These are phyloP conservation scores for Pseudogymnoascus sp. DNA, from an alignment of 2,329 filamentous ascomycete genomes.

Conservation along the genomic window DNA sequence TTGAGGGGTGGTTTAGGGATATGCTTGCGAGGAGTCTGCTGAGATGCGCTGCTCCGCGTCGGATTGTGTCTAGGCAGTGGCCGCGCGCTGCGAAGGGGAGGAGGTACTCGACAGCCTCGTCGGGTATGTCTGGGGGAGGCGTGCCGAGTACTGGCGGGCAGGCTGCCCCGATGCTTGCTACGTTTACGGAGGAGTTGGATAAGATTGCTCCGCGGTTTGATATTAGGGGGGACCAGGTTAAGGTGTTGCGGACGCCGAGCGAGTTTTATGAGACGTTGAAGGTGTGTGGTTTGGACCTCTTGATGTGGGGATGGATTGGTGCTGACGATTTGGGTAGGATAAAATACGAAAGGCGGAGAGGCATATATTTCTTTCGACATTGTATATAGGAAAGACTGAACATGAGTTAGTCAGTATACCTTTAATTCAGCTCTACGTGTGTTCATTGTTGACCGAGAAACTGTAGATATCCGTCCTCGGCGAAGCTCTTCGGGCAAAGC, in stretches of 20 bases:
- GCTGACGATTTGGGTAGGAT: conserved; percentile 40
- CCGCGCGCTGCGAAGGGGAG: conserved; percentile 19
- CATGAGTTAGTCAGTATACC: conserved; percentile 58
- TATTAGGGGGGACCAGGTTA: conserved; percentile 70
- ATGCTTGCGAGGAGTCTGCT: conserved; percentile 31
- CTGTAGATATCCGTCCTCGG: conserved; percentile 64
- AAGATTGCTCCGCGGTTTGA: conserved; percentile 86
- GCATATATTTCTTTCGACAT: conserved; percentile 84
- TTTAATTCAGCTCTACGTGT: neutral
- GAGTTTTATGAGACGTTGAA: conserved; percentile 91
- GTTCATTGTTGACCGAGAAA: conserved; percentile 15
- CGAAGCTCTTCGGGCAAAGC: conserved; percentile 65
- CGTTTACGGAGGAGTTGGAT: conserved; percentile 69
- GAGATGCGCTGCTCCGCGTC: conserved; percentile 26
- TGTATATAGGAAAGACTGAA: conserved; percentile 94
- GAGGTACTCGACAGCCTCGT: conserved; percentile 21
- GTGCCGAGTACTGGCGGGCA: neutral
- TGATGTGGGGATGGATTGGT: conserved; percentile 7
- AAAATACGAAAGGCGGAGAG: conserved; percentile 74
- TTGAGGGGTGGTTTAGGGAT: neutral
- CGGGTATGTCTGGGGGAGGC: conserved; percentile 9
- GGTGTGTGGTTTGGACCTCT: conserved; percentile 38
- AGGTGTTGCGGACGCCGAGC: conserved; percentile 69
- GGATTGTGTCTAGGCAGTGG: conserved; percentile 16
- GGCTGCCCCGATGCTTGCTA: conserved; percentile 42